Percentiles rank a stretch among this genome's conserved stretches.
These are phyloP conservation scores for Fusarium sp. DNA, from an alignment of 2,329 filamentous ascomycete genomes.

Conservation along the genomic window DNA sequence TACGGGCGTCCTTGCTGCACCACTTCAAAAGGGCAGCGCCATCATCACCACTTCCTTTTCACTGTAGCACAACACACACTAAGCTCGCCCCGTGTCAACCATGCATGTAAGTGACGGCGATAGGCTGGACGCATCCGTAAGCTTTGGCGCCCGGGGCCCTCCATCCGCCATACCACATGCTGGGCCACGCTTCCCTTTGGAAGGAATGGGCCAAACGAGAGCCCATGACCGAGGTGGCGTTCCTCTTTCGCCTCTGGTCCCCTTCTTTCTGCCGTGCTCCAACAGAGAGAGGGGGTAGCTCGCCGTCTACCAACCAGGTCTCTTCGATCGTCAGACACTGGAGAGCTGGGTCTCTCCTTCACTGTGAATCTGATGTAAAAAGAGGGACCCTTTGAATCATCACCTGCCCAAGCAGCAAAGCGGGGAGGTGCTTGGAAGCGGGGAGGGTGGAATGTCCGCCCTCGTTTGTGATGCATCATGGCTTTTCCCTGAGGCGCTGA, in stretches of 20 bases:
- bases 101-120: conserved; percentile 14
- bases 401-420: background rate
- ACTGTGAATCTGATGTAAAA: background rate
- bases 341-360: background rate
- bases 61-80: background rate
- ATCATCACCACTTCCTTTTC: conserved; percentile 25
- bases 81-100: conserved; percentile 4
- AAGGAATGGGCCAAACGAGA: conserved; percentile 29
- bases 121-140: conserved; percentile 21
- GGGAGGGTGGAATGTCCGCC: conserved; percentile 4
- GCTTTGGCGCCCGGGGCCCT: conserved; percentile 23
- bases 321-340: conserved; percentile 26
- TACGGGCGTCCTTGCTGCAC: conserved; percentile 1
- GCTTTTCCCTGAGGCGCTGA: conserved; percentile 15
- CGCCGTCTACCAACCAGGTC: conserved; percentile 20
- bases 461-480: conserved; percentile 31
- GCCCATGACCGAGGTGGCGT: conserved; percentile 39
- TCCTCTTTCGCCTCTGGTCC: conserved; percentile 10
- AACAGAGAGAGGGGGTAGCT: background rate
- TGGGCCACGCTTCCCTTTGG: conserved; percentile 21
- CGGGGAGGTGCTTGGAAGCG: background rate
- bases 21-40: conserved; percentile 21
- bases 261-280: background rate
- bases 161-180: conserved; percentile 24
- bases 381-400: background rate